These are phyloP conservation scores for Selaginella tamariscina DNA, from an alignment of 75 land plant species.

Conservation along the genomic window DNA sequence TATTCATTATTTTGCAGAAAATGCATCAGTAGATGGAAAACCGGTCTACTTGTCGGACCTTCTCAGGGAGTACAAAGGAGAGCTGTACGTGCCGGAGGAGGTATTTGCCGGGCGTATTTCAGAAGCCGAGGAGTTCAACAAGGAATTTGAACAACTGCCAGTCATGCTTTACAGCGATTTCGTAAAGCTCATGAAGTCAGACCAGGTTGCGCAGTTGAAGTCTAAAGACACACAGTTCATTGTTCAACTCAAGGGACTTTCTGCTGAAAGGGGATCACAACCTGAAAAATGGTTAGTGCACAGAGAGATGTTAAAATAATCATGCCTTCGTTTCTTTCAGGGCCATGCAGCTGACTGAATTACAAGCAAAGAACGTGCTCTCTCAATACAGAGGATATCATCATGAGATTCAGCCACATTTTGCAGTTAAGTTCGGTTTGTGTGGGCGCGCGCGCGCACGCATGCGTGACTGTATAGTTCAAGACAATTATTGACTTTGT, in stretches of 20 bases:
- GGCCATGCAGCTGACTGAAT: constrained; percentile 49
- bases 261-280: constrained; percentile 47
- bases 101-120: constrained; percentile 37
- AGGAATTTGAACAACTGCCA: constrained; percentile 40
- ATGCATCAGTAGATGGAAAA: background rate
- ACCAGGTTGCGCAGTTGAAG: constrained; percentile 53
- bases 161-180: constrained; percentile 59
- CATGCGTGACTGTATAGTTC: too few relatives aligned
- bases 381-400: constrained; percentile 55
- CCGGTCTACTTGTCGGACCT: constrained; percentile 62
- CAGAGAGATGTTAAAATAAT: too few relatives aligned
- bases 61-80: constrained; percentile 64
- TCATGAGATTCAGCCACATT: constrained; percentile 50
- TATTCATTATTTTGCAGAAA: too few relatives aligned
- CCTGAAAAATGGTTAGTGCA: constrained; percentile 38
- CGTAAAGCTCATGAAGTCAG: constrained; percentile 26
- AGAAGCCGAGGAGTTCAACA: constrained; percentile 60
- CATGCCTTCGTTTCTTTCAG: constrained; percentile 22
- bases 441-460: too few relatives aligned
- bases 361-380: constrained; percentile 32
- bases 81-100: constrained; percentile 85
- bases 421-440: constrained; percentile 47
- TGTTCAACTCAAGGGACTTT: constrained; percentile 61
- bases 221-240: constrained; percentile 55
- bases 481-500: too few relatives aligned